phyloP scores from a whole-genome alignment of 163 green algal species.

The Chlamydomonas reinhardtii region DNA sequence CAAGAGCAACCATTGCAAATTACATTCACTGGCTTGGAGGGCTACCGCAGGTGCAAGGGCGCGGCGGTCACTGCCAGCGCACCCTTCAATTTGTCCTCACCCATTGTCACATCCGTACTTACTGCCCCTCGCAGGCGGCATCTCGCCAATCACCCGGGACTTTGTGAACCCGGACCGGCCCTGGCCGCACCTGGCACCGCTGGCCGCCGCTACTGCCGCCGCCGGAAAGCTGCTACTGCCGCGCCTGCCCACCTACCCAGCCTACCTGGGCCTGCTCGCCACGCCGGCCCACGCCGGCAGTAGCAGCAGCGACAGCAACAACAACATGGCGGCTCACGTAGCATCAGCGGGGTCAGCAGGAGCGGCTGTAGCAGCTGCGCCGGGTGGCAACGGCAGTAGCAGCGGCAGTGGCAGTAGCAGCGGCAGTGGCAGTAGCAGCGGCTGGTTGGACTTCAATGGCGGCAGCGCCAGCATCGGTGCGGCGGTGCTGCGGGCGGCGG shows the following conservation, averaged over 20 bases:
- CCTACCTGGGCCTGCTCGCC: conserved; percentile 59
- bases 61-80: no score
- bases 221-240: conserved; percentile 81
- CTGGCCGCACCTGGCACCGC: conserved; percentile 84
- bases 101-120: no score
- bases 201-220: conserved; percentile 72
- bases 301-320: not conserved
- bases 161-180: conserved; percentile 86
- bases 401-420: not conserved
- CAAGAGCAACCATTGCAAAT: no score
- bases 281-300: not conserved
- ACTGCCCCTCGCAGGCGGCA: conserved; percentile 67
- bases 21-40: no score
- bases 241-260: conserved; percentile 83
- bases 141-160: conserved; percentile 88
- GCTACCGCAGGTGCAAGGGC: no score
- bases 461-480: conserved; percentile 64
- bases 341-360: not conserved
- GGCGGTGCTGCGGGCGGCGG: conserved; percentile 61
- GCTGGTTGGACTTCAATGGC: conserved; percentile 65
- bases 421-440: conserved; percentile 15
- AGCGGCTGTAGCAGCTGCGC: no score
- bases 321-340: no score
- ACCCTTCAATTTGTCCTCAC: no score
- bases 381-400: not conserved